These are phyloP conservation scores for Cercospora zeae-maydis DNA, from an alignment of 2,329 filamentous ascomycete genomes.

Conservation along the genomic window DNA sequence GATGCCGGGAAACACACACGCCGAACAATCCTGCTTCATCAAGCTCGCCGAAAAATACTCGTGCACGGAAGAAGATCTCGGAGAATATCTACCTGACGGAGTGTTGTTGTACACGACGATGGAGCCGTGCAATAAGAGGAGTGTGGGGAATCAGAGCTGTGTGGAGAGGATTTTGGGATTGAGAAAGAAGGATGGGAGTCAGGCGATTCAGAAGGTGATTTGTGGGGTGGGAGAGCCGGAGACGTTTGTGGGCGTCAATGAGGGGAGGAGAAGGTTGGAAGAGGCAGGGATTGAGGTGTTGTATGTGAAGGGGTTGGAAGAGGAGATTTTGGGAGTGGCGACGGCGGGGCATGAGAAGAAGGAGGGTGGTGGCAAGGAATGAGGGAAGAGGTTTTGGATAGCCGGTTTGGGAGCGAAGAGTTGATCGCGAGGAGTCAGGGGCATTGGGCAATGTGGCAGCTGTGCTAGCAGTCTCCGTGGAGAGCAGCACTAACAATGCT, in stretches of 20 bases:
- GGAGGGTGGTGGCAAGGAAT: background rate
- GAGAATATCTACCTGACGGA: constrained; percentile 50
- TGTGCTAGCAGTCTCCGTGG: too few species aligned
- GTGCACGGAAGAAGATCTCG: constrained; percentile 53
- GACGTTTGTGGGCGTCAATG: constrained; percentile 81
- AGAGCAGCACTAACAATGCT: too few species aligned
- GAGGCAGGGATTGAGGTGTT: constrained; percentile 70
- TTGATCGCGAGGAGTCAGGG: background rate
- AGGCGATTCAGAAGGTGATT: constrained; percentile 71
- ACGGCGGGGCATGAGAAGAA: constrained; percentile 66
- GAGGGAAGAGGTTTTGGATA: background rate
- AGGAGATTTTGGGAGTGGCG: constrained; percentile 75
- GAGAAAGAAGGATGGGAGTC: constrained; percentile 47
- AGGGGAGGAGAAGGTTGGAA: constrained; percentile 66
- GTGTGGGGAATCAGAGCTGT: constrained; percentile 73
- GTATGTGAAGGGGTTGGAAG: constrained; percentile 70
- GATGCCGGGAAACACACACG: constrained; percentile 87
- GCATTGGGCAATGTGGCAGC: background rate
- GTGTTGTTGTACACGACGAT: constrained; percentile 84
- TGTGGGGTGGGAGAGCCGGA: constrained; percentile 85
- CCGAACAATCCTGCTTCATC: constrained; percentile 84
- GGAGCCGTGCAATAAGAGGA: constrained; percentile 72
- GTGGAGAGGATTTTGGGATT: constrained; percentile 68
- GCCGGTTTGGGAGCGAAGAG: background rate
- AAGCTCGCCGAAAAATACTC: constrained; percentile 56